Evolutionary conservation across 768 basidiomycete species (phyloP), one percentile per base, ranked within the genome.

Genomic region (Agrocybe praecox): DNA sequence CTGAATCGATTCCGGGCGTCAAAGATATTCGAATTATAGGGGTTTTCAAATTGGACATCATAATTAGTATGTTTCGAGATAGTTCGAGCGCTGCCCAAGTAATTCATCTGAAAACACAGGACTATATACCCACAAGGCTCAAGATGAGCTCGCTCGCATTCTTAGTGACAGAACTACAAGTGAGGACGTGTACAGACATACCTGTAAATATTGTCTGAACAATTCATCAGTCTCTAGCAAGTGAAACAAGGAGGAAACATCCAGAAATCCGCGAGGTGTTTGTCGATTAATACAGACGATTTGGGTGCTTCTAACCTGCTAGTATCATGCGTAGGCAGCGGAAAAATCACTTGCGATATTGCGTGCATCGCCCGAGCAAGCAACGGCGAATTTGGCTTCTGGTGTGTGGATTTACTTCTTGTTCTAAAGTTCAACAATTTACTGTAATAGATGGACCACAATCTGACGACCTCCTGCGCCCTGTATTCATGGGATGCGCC

Each of bases 401-500:
- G 91, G 92, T 91, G 63, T 52, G 82, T 76, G 40, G 23, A 51
- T 14, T 44, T n/a, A 24, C 53, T n/a, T 24, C 45, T 53, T 15
- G 26, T 62, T 21, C 49, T 12, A 49, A 32, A 22, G 19, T 34
- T 10, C 23, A 7, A 22, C 2, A 15, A n/a, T 33, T 53, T 5
- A 32, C 45, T 26, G 44, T 26, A 32, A 42, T 61, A 92, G 88
- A 91, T 80, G 86, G 87, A 3, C 84, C 88, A 9, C 89, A 92
- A 70, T 87, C 92, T 1, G 85, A 90, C 45, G 89, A 90, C 58
- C 80, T 97, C 22, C 80, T 96, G 18, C 79, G 85, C 47, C 96
- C 96, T 0, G 87, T 98, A 1, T 94, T 95, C 66, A 92, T 96
- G 87, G 94, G 94, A 47, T 95, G 94, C 62, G 87, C 89, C 24